Evolutionary conservation across 768 basidiomycete genomes (phyloP), one percentile per base, ranked within the genome.

Genomic region (Boletus vinaceobasis): DNA sequence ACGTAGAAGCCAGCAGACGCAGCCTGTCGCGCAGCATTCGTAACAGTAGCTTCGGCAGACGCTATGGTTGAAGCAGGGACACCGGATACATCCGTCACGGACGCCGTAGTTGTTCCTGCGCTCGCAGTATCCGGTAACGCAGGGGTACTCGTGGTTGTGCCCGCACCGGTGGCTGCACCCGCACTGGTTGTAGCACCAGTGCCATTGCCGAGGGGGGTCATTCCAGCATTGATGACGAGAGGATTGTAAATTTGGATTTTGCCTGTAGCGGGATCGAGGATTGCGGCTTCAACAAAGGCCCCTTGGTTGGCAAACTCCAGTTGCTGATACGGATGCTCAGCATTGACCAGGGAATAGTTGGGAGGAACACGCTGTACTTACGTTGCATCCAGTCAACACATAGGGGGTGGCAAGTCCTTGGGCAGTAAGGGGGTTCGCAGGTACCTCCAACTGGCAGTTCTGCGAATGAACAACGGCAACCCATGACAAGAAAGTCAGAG

Each of bases 151-250:
- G 26, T 13, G 8, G 29, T 27, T 11, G 33, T 7, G 6, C 38
- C 27, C 2, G 42, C 21, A 26, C 15, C 26, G 15, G 46, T 32
- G 26, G 42, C 15, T 7, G 52, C 14, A 5, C 40, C 23, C 0
- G 43, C 33, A 26, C n/a, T 31, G 7, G 43, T 46, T 10, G 47
- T 23, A n/a, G 27, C 5, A 39, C 48, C 27, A 4, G 42, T 43
- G 19, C 19, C 36, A 44, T 56, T 57, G 21, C 50, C 64, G 19
- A 56, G 32, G 26, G 65, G 52, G 7, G 21, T 47, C 66, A 67
- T 67, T n/a, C 66, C 66, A 1, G 61, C 58, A 48, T 67, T 67
- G 50, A 67, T 69, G 19, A 67, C 66, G n/a, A 67, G 67, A 21
- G 66, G 66, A 44, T 4, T 66, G 26, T 67, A 67, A 13, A 69